Evolutionary conservation across 371 early-diverging fungal species (phyloP), one percentile per base, ranked within the genome.

Genomic region (Chytridium lagenaria): DNA sequence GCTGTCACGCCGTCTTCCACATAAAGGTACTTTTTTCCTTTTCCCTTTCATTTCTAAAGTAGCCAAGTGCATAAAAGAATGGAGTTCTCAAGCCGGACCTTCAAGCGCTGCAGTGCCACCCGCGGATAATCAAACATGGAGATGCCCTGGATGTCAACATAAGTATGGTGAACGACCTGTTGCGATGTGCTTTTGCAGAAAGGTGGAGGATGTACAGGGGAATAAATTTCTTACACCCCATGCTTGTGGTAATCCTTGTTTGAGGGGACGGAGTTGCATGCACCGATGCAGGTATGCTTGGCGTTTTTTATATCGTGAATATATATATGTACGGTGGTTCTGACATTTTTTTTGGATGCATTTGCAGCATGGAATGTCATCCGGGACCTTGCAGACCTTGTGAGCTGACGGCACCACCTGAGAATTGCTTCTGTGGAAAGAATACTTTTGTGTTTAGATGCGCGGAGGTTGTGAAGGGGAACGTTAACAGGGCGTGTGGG

Each of bases 301-400:
- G n/a, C n/a, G n/a, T n/a, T n/a, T n/a, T n/a, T n/a, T n/a, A n/a
- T n/a, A n/a, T n/a, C n/a, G n/a, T n/a, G n/a, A n/a, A n/a, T n/a
- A n/a, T n/a, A n/a, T n/a, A n/a, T n/a, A n/a, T n/a, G n/a, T n/a
- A n/a, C n/a, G n/a, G n/a, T n/a, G n/a, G n/a, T n/a, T n/a, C n/a
- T n/a, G n/a, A n/a, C n/a, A n/a, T n/a, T n/a, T n/a, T n/a, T n/a
- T n/a, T n/a, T n/a, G n/a, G n/a, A n/a, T n/a, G n/a, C n/a, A n/a
- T n/a, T 59, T 94, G 93, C 65, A 49, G 73, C 69, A 86, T 89
- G 65, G 92, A 85, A 26, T 96, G 97, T 73, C 98, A 97, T 83
- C 96, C 98, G 10, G 98, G 98, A 0, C 96, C 95, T 19, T 97
- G 98, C 71, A 91, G 93, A 34, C 94, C 95, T 1, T 97, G 98